Percentiles rank a stretch among this genome's conserved stretches.
Conservation (phyloP, 1,139 yeast genomes). For the Pichia sp. region DNA sequence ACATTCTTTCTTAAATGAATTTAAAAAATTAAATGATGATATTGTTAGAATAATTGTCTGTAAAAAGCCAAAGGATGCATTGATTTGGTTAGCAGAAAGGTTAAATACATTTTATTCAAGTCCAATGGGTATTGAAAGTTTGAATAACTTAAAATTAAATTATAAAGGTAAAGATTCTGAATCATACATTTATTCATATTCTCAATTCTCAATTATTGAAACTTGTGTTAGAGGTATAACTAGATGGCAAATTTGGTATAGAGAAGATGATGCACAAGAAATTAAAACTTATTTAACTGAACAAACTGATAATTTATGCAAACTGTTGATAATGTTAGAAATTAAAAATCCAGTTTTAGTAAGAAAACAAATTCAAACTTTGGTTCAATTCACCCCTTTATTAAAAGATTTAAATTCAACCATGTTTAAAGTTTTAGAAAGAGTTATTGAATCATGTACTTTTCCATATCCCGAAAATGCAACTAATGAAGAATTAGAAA, state of each 20-base stretch:
- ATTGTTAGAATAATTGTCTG: slow-evolving; percentile 84
- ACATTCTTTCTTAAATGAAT: slow-evolving; percentile 69
- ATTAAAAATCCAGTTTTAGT: slow-evolving; percentile 74
- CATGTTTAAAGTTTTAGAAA: slow-evolving; percentile 80
- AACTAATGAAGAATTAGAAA: slow-evolving; percentile 68
- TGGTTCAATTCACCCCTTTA: slow-evolving; percentile 95
- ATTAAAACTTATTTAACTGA: slow-evolving; percentile 51
- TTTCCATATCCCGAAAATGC: slow-evolving; percentile 66
- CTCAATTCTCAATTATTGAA: slow-evolving; percentile 84
- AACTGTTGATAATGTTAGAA: slow-evolving; percentile 67
- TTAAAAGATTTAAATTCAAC: slow-evolving; percentile 62
- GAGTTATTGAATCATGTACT: slow-evolving; percentile 82
- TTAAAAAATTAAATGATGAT: slow-evolving; percentile 82
- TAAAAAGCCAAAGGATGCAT: slow-evolving; percentile 74
- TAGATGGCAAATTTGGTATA: slow-evolving; percentile 95
- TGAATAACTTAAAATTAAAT: slow-evolving; percentile 49
- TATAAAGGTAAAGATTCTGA: slow-evolving; percentile 55
- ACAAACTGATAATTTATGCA: slow-evolving; percentile 71
- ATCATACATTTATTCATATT: slow-evolving; percentile 67
- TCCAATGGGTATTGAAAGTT: slow-evolving; percentile 61
- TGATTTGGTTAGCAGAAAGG: slow-evolving; percentile 74
- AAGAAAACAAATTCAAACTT: slow-evolving; percentile 82
- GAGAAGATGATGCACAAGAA: slow-evolving; percentile 52
- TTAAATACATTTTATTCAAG: slow-evolving; percentile 70
- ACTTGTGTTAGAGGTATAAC: slow-evolving; percentile 87